Percentiles rank a stretch among this genome's conserved stretches.
Evolutionary conservation across 2,329 filamentous ascomycete genomes (phyloP).

Genomic region (Verticillium nubilum): DNA sequence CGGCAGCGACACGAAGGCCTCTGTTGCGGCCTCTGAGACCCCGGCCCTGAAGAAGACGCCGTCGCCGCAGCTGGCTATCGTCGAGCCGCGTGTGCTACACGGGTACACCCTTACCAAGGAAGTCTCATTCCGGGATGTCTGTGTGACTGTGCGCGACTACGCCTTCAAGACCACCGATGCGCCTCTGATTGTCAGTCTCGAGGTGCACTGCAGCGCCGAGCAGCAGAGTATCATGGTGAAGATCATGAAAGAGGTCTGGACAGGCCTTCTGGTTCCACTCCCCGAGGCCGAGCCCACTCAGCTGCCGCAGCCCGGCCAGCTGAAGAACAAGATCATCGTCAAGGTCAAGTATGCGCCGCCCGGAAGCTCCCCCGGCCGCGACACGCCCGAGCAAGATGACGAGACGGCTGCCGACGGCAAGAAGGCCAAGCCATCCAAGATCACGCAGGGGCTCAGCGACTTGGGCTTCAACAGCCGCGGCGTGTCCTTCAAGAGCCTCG

Average conservation of each 20-base stretch:
- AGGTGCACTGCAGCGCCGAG: conserved; percentile 75
- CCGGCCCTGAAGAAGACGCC: conserved; percentile 7
- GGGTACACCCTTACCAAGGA: conserved; percentile 89
- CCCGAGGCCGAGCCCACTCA: conserved; percentile 37
- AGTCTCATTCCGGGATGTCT: conserved; percentile 81
- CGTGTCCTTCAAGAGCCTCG: conserved; percentile 74
- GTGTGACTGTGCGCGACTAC: conserved; percentile 69
- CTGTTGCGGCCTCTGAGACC: background rate
- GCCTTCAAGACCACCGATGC: conserved; percentile 72
- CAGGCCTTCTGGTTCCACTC: conserved; percentile 60
- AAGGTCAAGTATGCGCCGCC: conserved; percentile 69
- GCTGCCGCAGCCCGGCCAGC: conserved; percentile 63
- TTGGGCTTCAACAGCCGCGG: conserved; percentile 80
- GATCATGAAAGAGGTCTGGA: conserved; percentile 85
- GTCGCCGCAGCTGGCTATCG: conserved; percentile 20
- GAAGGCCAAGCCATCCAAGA: conserved; percentile 48
- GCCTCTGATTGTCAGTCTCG: conserved; percentile 89
- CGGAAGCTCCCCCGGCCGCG: conserved; percentile 23
- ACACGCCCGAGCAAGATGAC: conserved; percentile 29
- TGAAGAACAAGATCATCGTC: conserved; percentile 75
- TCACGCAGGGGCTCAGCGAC: conserved; percentile 67
- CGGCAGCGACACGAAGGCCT: background rate
- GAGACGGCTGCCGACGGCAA: conserved; percentile 34
- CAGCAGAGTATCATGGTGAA: conserved; percentile 90
- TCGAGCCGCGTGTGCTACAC: conserved; percentile 76